phyloP scores from a whole-genome alignment of 768 basidiomycete species.

The Tubosaeta sp. region DNA sequence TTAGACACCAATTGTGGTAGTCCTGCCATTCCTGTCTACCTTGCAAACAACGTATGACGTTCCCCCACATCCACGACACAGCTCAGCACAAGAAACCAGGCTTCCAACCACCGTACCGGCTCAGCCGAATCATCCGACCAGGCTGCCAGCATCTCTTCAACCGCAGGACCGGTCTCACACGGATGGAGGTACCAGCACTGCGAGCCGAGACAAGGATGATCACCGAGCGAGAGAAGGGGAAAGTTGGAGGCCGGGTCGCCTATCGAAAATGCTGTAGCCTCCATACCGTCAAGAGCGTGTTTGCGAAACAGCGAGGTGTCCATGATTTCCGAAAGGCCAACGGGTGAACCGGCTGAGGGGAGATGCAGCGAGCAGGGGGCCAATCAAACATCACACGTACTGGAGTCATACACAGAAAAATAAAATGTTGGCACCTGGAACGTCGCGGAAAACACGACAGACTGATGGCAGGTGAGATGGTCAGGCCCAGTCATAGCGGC shows the following conservation, averaged over 20 bases:
- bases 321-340: slow-evolving; percentile 54
- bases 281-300: slow-evolving; percentile 39
- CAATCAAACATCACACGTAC: slow-evolving; percentile 45
- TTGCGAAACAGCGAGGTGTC: slow-evolving; percentile 57
- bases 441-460: slow-evolving; percentile 70
- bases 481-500: slow-evolving; percentile 27
- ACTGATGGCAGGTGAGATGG: slow-evolving; percentile 52
- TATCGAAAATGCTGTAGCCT: slow-evolving; percentile 52
- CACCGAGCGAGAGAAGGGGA: slow-evolving; percentile 80
- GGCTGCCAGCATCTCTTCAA: slow-evolving; percentile 66
- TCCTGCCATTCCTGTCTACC: too few relatives aligned
- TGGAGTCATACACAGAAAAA: slow-evolving; percentile 62
- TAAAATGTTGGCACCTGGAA: slow-evolving; percentile 84
- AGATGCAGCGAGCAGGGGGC: slow-evolving; percentile 13
- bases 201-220: slow-evolving; percentile 73
- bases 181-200: slow-evolving; percentile 88
- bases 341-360: slow-evolving; percentile 56
- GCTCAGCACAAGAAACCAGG: slow-evolving; percentile 76
- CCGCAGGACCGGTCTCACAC: slow-evolving; percentile 65
- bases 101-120: slow-evolving; percentile 49
- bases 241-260: slow-evolving; percentile 50
- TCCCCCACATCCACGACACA: slow-evolving; percentile 53
- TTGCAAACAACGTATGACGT: slow-evolving; percentile 1
- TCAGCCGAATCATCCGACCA: slow-evolving; percentile 18
- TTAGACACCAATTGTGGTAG: too few relatives aligned